Conservation (phyloP, 768 basidiomycete genomes). For the Lactarius evosmus region DNA sequence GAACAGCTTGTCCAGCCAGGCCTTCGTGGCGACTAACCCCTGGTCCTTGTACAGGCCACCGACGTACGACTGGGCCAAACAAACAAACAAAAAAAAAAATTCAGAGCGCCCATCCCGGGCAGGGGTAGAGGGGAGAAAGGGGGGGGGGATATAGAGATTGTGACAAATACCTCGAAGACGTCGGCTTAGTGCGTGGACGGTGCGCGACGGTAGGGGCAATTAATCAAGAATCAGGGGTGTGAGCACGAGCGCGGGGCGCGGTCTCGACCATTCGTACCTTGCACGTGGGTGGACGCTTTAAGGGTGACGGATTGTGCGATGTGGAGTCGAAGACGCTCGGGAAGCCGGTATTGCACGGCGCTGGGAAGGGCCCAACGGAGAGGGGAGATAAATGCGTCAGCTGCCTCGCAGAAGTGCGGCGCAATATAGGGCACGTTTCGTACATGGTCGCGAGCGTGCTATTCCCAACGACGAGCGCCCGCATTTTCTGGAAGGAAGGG, state of each 20-base stretch:
- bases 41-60: constrained; percentile 75
- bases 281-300: constrained; percentile 63
- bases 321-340: constrained; percentile 59
- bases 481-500: constrained; percentile 59
- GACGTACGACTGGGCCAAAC: constrained; percentile 61
- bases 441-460: constrained; percentile 69
- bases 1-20: constrained; percentile 63
- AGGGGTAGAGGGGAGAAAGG: neutral
- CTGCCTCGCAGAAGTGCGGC: neutral
- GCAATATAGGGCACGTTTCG: neutral
- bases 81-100: neutral
- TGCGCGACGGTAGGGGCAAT: constrained; percentile 12
- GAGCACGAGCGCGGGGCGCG: neutral
- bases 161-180: constrained; percentile 61
- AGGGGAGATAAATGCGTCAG: constrained; percentile 2
- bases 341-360: constrained; percentile 62
- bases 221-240: constrained; percentile 7
- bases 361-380: constrained; percentile 34
- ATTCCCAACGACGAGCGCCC: constrained; percentile 73
- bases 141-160: neutral
- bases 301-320: constrained; percentile 71
- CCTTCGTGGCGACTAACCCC: constrained; percentile 52
- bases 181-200: constrained; percentile 50
- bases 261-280: constrained; percentile 47
- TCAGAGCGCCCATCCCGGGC: constrained; percentile 4